Evolutionary conservation across 805 yeast genomes (phyloP), one percentile per base, ranked within the genome.

Genomic region (Metschnikowia baotianmanensis): DNA sequence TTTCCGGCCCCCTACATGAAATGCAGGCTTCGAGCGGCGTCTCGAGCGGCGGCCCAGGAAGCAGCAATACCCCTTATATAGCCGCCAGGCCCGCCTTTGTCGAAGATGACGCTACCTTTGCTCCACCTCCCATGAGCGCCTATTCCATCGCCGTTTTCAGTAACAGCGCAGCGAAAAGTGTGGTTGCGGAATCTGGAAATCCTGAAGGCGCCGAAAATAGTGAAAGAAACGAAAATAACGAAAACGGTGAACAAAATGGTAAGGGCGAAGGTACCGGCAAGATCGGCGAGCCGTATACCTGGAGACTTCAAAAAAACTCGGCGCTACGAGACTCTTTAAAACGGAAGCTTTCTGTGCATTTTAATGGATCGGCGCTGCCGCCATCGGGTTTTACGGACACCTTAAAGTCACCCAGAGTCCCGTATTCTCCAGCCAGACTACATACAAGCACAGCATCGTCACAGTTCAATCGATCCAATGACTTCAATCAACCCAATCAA

Each of bases 61-160:
- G n/a, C n/a, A n/a, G 21, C 40, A 19, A 39, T 16, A 18, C 23
- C 29, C 20, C 30, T 24, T 22, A 20, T 11, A 31, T 22, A 12
- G 34, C 19, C 11, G 12, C 19, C 33, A 36, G 38, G 12, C 38
- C 21, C 12, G 20, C 19, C n/a, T 5, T 34, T 23, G 46, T 36
- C 26, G 72, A 72, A 21, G 78, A 72, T 31, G 82, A 77, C 45
- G 72, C 67, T 45, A 72, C 76, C 28, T 74, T 74, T 51, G 65
- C 73, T 31, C 83, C 83, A 1, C 85, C 85, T 2, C 78, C 77
- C 11, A 63, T 79, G 44, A 78, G 83, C 52, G 69, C 78, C 5
- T 80, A 78, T 52, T 77, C 81, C 26, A 65, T 76, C 16, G 82
- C 80, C 18, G 58, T 79, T 18, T 59, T 79, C 27, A 67, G 72